Evolutionary conservation across 1,284 basidiomycete genomes (phyloP).

Genomic region (Boletellus sp.): DNA sequence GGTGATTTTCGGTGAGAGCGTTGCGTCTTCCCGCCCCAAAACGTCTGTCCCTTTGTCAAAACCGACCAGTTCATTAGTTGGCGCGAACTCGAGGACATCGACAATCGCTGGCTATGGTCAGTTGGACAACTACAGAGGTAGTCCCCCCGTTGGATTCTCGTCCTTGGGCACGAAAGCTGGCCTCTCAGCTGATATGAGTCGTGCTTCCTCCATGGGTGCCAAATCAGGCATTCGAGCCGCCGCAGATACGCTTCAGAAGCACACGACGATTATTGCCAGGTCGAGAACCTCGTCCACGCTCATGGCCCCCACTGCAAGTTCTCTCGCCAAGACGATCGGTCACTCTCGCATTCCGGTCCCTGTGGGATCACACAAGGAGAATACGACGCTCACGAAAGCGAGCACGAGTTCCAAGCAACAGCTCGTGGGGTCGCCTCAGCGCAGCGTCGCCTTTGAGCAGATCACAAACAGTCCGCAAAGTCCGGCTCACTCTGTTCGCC

Average conservation of each 20-base stretch:
- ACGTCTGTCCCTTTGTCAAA: constrained; percentile 25
- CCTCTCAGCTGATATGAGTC: constrained; percentile 2
- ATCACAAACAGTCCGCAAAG: constrained; percentile 44
- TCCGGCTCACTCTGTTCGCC: constrained; percentile 19
- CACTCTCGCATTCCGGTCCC: constrained; percentile 18
- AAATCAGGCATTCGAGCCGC: constrained; percentile 21
- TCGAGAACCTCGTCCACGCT: constrained; percentile 49
- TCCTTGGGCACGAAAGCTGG: constrained; percentile 31
- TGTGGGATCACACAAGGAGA: constrained; percentile 10
- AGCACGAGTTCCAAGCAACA: constrained; percentile 19
- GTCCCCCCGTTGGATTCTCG: constrained; percentile 32
- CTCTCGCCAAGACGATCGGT: constrained; percentile 56
- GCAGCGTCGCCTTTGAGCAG: constrained; percentile 31
- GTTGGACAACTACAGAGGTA: constrained; percentile 17
- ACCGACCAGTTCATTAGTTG: constrained; percentile 3
- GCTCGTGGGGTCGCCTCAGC: constrained; percentile 17
- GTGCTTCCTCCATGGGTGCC: constrained; percentile 33
- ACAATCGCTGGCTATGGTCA: constrained; percentile 23
- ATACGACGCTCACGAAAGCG: constrained; percentile 11
- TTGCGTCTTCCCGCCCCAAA: constrained; percentile 12
- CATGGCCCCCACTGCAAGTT: constrained; percentile 72
- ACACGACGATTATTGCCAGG: constrained; percentile 8
- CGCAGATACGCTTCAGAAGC: constrained; percentile 18
- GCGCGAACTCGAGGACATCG: constrained; percentile 10
- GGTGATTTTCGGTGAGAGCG: constrained; percentile 9